Evolutionary conservation across 2,329 filamentous ascomycete species (phyloP), one percentile per base, ranked within the genome.

Genomic region (Dothidotthia symphoricarpi): DNA sequence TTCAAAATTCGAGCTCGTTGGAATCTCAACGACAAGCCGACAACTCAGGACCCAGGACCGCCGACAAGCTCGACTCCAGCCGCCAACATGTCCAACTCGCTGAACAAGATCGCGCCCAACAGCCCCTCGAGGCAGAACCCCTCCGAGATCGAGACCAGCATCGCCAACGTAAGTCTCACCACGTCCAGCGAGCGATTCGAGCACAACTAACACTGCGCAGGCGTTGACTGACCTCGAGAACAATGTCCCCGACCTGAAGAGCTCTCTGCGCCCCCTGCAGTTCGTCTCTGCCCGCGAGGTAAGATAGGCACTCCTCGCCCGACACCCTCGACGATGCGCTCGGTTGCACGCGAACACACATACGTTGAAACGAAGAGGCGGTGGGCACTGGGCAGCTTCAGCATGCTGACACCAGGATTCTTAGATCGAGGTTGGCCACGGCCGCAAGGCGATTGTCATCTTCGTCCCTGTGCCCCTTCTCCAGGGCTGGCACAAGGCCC

Each of bases 391-490:
- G 73, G 70, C 70, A 69, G 72, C 73, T 66, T 68, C 67, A 64
- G 49, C 53, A 61, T 55, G 73, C 73, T 75, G 72, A 75, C 72
- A 75, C 73, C 73, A 75, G 73, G 73, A 75, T 68, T 73, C 69
- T 70, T 69, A 98, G 93, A 93, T 98, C 82, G 93, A 98, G 82
- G 91, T 97, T 79, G 93, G 93, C 81, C 90, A 97, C 82, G 93
- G 93, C 85, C 95, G 95, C 85, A 98, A 97, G 86, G 93, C 93
- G 72, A 93, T 98, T 81, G 91, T 95, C 82, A 95, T 98, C 87
- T 98, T 98, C 87, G 93, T 98, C 82, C 93, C 93, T 74, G 93
- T 98, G 75, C 93, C 93, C 77, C 88, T 94, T 76, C 88, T 98
- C 74, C 80, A 85, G 75, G 88, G 88, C 74, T 98, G 96, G 88